These are phyloP conservation scores for Termitomyces sp. DNA, from an alignment of 768 basidiomycete genomes.

Conservation along the genomic window DNA sequence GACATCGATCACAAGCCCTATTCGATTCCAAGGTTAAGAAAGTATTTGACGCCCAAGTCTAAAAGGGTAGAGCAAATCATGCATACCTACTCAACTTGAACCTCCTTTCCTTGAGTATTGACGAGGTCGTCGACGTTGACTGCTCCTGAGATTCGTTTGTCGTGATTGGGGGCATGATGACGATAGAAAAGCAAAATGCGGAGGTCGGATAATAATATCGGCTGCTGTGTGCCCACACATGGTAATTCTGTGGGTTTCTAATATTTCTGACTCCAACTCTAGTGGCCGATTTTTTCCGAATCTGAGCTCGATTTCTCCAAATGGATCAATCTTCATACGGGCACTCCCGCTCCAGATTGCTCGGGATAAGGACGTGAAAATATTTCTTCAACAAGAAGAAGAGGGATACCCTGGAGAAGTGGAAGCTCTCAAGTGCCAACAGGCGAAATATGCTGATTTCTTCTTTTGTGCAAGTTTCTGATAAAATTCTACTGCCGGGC, in stretches of 20 bases:
- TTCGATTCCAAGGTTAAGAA: conserved; percentile 11
- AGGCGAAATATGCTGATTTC: background rate
- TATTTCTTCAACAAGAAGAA: background rate
- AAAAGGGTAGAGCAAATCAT: conserved; percentile 3
- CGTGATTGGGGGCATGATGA: conserved; percentile 48
- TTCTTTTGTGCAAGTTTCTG: conserved; percentile 6
- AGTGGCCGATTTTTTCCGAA: conserved; percentile 38
- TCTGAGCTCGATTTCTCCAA: conserved; percentile 6
- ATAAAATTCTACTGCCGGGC: background rate
- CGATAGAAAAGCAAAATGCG: conserved; percentile 25
- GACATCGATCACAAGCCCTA: conserved; percentile 89
- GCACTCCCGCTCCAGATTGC: background rate
- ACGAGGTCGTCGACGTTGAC: conserved; percentile 32
- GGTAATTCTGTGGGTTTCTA: conserved; percentile 6
- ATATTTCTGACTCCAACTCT: conserved; percentile 16
- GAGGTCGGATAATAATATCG: conserved; percentile 16
- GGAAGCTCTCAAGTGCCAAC: background rate
- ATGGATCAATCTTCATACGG: conserved; percentile 5
- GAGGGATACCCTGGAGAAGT: background rate
- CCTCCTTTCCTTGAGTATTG: conserved; percentile 72
- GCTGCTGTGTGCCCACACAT: conserved; percentile 19
- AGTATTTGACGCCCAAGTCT: background rate
- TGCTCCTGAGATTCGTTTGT: conserved; percentile 44
- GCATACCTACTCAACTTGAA: conserved; percentile 85
- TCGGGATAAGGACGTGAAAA: background rate